Evolutionary conservation across 1,284 basidiomycete genomes (phyloP).

Genomic region (Cystobasidium pallidum): DNA sequence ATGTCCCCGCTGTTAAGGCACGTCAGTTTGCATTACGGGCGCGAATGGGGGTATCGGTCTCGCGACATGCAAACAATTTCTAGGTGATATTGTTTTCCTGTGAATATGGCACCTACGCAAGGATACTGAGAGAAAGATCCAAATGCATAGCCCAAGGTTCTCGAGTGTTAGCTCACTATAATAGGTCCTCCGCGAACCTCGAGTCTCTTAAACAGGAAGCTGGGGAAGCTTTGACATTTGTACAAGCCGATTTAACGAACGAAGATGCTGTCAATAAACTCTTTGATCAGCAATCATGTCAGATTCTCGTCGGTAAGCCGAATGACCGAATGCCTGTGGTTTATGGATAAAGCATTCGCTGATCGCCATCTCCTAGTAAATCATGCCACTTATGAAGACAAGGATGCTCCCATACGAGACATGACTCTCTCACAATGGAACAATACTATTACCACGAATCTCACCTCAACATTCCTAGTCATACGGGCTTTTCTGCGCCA

Average conservation of each 20-base stretch:
- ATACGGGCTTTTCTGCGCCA: conserved; percentile 65
- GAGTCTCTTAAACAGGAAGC: conserved; percentile 57
- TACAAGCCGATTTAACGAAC: conserved; percentile 66
- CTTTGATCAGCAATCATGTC: conserved; percentile 47
- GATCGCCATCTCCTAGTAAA: conserved; percentile 61
- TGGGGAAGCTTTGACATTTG: conserved; percentile 56
- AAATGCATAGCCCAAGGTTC: conserved; percentile 66
- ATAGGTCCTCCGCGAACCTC: conserved; percentile 63
- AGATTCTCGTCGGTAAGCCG: conserved; percentile 32
- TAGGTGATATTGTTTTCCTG: conserved; percentile 57
- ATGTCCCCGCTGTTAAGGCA: neutral
- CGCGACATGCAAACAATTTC: conserved; percentile 63
- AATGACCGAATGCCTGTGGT: too few species aligned
- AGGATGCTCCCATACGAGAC: conserved; percentile 62
- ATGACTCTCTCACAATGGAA: conserved; percentile 72
- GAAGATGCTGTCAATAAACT: conserved; percentile 64
- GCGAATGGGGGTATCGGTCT: conserved; percentile 71
- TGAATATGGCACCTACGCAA: neutral
- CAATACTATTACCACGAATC: conserved; percentile 65
- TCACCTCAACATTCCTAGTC: conserved; percentile 65
- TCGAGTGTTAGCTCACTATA: conserved; percentile 72
- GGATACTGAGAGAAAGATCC: neutral
- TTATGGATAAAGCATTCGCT: neutral
- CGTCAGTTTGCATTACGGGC: conserved; percentile 57
- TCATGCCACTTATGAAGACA: conserved; percentile 63